Conservation (phyloP, 805 yeast species). For the Limtongia smithiae region DNA sequence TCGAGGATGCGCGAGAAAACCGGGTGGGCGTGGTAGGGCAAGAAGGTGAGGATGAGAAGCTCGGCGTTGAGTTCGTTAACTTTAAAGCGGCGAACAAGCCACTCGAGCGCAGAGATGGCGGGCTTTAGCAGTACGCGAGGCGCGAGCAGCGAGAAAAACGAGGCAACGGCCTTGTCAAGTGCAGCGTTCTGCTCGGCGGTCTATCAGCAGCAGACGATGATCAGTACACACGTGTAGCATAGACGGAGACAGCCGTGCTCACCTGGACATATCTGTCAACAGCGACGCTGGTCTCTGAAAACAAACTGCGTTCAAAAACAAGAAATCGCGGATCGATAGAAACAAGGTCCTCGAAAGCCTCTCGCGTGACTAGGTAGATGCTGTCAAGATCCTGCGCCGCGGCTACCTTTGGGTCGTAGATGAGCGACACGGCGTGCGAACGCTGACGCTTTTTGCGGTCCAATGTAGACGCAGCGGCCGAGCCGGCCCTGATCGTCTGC, state of each 20-base stretch:
- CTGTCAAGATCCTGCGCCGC: slow-evolving; percentile 91
- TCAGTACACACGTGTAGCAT: too few species aligned
- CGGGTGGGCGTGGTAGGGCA: slow-evolving; percentile 77
- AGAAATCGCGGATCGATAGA: slow-evolving; percentile 71
- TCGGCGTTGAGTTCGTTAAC: slow-evolving; percentile 80
- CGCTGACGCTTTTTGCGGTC: slow-evolving; percentile 75
- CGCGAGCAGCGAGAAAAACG: slow-evolving; percentile 68
- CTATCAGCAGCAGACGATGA: slow-evolving; percentile 11
- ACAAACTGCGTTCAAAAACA: slow-evolving; percentile 66
- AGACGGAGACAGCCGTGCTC: too few species aligned
- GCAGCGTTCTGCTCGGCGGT: slow-evolving; percentile 71
- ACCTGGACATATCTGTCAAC: slow-evolving; percentile 79
- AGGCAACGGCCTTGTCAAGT: slow-evolving; percentile 68
- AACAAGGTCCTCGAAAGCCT: slow-evolving; percentile 70
- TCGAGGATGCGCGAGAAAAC: slow-evolving; percentile 73
- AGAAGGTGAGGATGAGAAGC: slow-evolving; percentile 59
- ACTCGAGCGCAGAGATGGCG: slow-evolving; percentile 79
- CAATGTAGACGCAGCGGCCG: slow-evolving; percentile 19
- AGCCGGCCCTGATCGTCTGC: slow-evolving; percentile 49
- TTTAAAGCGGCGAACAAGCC: slow-evolving; percentile 85
- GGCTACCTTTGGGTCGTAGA: slow-evolving; percentile 82
- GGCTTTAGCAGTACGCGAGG: slow-evolving; percentile 75
- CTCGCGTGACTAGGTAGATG: slow-evolving; percentile 65
- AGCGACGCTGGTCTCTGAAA: slow-evolving; percentile 73
- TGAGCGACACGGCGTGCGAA: slow-evolving; percentile 81